Evolutionary conservation across 1,139 yeast species (phyloP), one percentile per base, ranked within the genome.

Genomic region (Magnusiomyces suaveolens): DNA sequence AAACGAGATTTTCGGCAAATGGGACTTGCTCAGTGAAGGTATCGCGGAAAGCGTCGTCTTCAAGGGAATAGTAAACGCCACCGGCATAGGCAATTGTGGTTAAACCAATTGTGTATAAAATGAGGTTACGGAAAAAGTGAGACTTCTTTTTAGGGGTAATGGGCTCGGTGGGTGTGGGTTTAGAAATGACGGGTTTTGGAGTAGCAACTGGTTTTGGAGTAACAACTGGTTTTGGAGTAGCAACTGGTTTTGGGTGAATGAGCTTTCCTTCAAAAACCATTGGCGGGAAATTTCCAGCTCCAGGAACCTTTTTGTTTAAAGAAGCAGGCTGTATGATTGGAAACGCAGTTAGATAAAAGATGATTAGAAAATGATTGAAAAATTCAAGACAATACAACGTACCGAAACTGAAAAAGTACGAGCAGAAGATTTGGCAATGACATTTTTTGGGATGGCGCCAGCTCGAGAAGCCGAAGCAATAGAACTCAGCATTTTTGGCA

Each of bases 21-120:
- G 90, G 90, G 46, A 83, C 77, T 57, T 77, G 78, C 57, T 81
- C 82, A 26, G 80, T 72, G 67, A 81, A 82, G 43, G 74, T 60
- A 57, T 72, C 74, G 60, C 70, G 72, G 62, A 72, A 67, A 26
- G 63, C 62, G 60, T 73, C 76, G 59, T 70, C 64, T 46, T 65
- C 59, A 43, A 71, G 61, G 18, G 76, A 61, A 57, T 65, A 67
- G 63, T 66, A 72, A 23, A 70, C 69, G 8, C 73, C 74, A n/a
- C 68, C 73, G 18, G 68, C 72, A 53, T 67, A 72, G 10, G 63
- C 59, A 10, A 62, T 63, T 8, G 64, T 63, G 3, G 64, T 63
- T 12, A 64, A 54, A 16, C 63, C 52, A 3, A 65, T 53, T 41
- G 70, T 54, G 18, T 60, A 51, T 6, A 68, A 52, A 4, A 71